Evolutionary conservation across 768 basidiomycete species (phyloP).

Genomic region (Russula brevipes): DNA sequence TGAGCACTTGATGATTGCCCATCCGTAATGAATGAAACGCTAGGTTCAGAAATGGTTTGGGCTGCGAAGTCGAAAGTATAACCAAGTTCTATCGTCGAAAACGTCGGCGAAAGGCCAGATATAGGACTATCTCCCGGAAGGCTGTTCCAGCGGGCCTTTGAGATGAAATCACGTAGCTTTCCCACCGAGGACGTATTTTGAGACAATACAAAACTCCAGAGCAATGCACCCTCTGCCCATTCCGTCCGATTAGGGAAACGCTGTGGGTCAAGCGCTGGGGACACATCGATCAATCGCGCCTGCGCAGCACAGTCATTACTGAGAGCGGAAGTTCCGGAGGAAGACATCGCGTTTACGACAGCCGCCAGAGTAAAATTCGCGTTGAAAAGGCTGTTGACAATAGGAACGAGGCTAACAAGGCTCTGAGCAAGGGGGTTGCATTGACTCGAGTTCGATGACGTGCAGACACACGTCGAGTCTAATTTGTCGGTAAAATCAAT

Average conservation of each 20-base stretch:
- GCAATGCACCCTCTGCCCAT: conserved; percentile 55
- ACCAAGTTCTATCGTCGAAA: conserved; percentile 44
- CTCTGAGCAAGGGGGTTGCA: conserved; percentile 53
- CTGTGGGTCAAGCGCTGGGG: conserved; percentile 38
- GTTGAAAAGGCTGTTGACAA: conserved; percentile 44
- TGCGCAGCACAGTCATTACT: conserved; percentile 48
- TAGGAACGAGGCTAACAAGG: conserved; percentile 46
- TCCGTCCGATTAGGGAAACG: conserved; percentile 45
- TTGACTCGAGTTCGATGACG: conserved; percentile 37
- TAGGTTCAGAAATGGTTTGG: conserved; percentile 44
- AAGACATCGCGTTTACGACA: conserved; percentile 50
- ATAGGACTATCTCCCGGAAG: conserved; percentile 42
- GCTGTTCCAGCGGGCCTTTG: conserved; percentile 44
- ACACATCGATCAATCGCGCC: conserved; percentile 51
- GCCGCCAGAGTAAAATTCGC: conserved; percentile 41
- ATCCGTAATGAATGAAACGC: conserved; percentile 41
- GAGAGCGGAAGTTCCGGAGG: conserved; percentile 41
- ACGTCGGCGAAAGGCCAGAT: conserved; percentile 30
- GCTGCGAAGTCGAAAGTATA: conserved; percentile 56
- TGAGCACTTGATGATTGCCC: conserved; percentile 47
- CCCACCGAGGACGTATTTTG: conserved; percentile 39
- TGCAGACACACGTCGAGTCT: conserved; percentile 64
- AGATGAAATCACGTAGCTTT: conserved; percentile 44
- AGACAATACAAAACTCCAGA: conserved; percentile 55
- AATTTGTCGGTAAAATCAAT: conserved; percentile 12